phyloP scores from a whole-genome alignment of 2,329 filamentous ascomycete genomes.

The Laburnicola sp. region DNA sequence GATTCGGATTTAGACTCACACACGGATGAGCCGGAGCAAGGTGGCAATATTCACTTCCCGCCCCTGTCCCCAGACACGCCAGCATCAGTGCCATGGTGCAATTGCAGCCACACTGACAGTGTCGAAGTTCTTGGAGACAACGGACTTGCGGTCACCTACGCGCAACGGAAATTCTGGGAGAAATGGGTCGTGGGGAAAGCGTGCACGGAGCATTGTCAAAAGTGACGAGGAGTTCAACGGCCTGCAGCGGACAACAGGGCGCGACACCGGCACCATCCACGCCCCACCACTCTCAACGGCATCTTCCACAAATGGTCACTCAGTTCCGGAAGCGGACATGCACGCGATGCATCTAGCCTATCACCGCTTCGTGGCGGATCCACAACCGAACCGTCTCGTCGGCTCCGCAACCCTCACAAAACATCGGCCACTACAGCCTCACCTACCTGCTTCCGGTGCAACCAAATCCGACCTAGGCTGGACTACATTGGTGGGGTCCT shows the following conservation, averaged over 20 bases:
- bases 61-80: constrained; percentile 51
- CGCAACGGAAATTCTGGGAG: constrained; percentile 59
- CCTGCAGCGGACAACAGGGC: neutral
- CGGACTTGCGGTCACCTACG: constrained; percentile 51
- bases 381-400: neutral
- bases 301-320: neutral
- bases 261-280: neutral
- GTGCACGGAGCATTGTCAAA: constrained; percentile 50
- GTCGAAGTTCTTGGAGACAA: constrained; percentile 55
- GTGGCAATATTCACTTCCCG: constrained; percentile 52
- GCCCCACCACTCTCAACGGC: neutral
- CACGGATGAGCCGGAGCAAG: constrained; percentile 44
- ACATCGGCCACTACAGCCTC: neutral
- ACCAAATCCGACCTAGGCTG: neutral
- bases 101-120: constrained; percentile 48
- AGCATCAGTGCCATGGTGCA: constrained; percentile 52
- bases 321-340: neutral
- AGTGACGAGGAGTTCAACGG: constrained; percentile 22
- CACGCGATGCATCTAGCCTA: constrained; percentile 1
- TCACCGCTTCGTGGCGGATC: neutral
- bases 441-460: constrained; percentile 1
- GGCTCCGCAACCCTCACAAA: neutral
- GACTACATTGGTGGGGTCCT: no score
- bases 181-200: constrained; percentile 55
- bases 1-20: constrained; percentile 39